These are phyloP conservation scores for Drosera spatulata DNA, from an alignment of 179 eudicot species.

Conservation along the genomic window DNA sequence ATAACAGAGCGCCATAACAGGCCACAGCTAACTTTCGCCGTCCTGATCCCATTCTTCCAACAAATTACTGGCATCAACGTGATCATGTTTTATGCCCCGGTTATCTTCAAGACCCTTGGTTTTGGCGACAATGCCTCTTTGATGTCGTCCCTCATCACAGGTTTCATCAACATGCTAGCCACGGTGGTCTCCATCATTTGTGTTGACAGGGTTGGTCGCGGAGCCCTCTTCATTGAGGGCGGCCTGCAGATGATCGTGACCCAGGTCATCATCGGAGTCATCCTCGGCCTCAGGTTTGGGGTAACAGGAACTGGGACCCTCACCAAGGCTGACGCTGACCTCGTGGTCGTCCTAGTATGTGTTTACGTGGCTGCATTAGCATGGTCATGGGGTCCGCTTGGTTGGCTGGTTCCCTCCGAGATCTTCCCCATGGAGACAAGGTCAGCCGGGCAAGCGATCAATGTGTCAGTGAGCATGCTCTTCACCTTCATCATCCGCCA, in stretches of 20 bases:
- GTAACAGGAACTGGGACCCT: too few species aligned
- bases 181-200: too few species aligned
- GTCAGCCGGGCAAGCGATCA: slow-evolving; percentile 11
- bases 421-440: slow-evolving; percentile 19
- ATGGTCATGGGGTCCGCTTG: slow-evolving; percentile 22
- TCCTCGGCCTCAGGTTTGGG: too few species aligned
- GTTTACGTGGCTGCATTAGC: slow-evolving; percentile 14
- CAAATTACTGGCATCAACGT: slow-evolving; percentile 6
- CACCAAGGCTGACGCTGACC: slow-evolving; percentile 9
- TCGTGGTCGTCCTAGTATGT: slow-evolving; percentile 6
- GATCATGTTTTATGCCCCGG: too few species aligned
- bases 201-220: too few species aligned
- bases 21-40: slow-evolving; percentile 23
- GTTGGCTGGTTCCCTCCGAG: slow-evolving; percentile 17
- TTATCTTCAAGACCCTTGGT: too few species aligned
- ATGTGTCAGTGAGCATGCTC: slow-evolving; percentile 15
- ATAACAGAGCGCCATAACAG: slow-evolving; percentile 12
- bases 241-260: too few species aligned
- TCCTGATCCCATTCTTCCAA: slow-evolving; percentile 32
- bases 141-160: too few species aligned
- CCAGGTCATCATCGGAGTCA: slow-evolving; percentile 46
- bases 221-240: too few species aligned
- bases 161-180: too few species aligned
- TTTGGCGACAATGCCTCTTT: too few species aligned
- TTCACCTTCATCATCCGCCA: slow-evolving; percentile 16